Conservation (phyloP, 495 filamentous ascomycete genomes). For the Podospora pseudoanserina region DNA sequence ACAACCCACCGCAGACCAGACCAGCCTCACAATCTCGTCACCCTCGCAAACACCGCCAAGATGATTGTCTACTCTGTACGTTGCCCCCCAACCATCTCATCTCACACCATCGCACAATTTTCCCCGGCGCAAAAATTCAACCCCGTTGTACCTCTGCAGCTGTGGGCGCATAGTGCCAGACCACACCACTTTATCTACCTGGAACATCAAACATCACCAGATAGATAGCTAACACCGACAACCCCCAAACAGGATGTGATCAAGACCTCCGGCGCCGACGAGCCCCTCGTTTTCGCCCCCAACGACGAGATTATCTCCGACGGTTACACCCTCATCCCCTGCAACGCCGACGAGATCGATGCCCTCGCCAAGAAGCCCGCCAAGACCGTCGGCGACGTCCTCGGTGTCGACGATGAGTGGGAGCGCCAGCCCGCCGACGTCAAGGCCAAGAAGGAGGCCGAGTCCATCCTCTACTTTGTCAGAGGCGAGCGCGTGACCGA, state of each 20-base stretch:
- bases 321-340: slow-evolving; percentile 15
- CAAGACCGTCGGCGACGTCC: slow-evolving; percentile 57
- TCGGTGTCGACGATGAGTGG: slow-evolving; percentile 95
- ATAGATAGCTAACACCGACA: background rate
- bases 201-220: background rate
- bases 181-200: background rate
- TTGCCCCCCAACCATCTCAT: slow-evolving; percentile 23
- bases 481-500: slow-evolving; percentile 69
- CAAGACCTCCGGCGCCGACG: background rate
- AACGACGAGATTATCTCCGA: slow-evolving; percentile 3
- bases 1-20: background rate
- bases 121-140: background rate
- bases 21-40: slow-evolving; percentile 8
- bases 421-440: slow-evolving; percentile 75
- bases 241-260: slow-evolving; percentile 1
- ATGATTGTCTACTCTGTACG: slow-evolving; percentile 95
- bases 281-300: background rate
- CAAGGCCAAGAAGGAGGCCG: slow-evolving; percentile 74
- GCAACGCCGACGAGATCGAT: slow-evolving; percentile 1
- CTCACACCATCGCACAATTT: background rate
- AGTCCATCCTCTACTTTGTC: slow-evolving; percentile 44
- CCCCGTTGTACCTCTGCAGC: background rate
- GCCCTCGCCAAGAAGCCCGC: slow-evolving; percentile 6
- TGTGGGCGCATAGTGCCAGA: background rate
- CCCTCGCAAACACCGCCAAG: slow-evolving; percentile 41